A percentile compares a stretch with the other conserved stretches of the same genome.
Conservation (phyloP, 495 filamentous ascomycete species). For the Xylaria scruposa region DNA sequence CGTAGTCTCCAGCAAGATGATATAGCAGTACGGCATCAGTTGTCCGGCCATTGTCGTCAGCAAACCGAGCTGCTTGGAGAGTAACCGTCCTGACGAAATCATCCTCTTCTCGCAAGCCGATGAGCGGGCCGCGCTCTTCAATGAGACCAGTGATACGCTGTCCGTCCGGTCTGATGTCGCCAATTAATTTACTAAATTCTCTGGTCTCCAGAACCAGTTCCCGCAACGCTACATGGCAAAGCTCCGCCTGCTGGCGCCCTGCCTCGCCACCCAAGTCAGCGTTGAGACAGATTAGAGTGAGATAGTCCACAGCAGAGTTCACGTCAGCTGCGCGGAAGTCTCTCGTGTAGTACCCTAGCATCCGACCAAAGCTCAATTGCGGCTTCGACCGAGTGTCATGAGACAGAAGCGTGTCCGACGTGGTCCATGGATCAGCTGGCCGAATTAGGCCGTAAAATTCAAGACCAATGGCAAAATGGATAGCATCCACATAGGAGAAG, state of each 20-base stretch:
- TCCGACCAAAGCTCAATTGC: conserved; percentile 91
- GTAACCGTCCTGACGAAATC: conserved; percentile 89
- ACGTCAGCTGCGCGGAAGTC: conserved; percentile 91
- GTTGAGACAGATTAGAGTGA: conserved; percentile 91
- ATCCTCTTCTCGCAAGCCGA: conserved; percentile 76
- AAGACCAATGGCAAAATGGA: conserved; percentile 91
- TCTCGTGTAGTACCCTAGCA: conserved; percentile 93
- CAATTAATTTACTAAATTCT: conserved; percentile 91
- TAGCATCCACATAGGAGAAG: conserved; percentile 86
- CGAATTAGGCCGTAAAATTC: conserved; percentile 91
- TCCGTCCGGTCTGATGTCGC: conserved; percentile 86
- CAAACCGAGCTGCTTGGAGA: conserved; percentile 84
- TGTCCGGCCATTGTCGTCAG: conserved; percentile 90
- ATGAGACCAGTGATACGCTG: conserved; percentile 82
- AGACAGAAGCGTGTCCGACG: conserved; percentile 75
- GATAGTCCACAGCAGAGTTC: conserved; percentile 89
- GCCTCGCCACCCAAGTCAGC: conserved; percentile 75
- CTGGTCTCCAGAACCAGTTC: conserved; percentile 93
- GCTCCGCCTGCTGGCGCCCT: conserved; percentile 75
- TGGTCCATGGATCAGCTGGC: conserved; percentile 73
- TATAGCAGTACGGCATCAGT: conserved; percentile 94
- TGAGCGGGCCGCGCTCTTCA: conserved; percentile 84
- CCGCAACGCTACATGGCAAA: conserved; percentile 93
- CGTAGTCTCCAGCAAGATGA: conserved; percentile 93
- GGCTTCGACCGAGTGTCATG: conserved; percentile 73